Percentiles rank a stretch among this genome's conserved stretches.
phyloP scores from a whole-genome alignment of 768 basidiomycete species.

The Artomyces pyxidatus region DNA sequence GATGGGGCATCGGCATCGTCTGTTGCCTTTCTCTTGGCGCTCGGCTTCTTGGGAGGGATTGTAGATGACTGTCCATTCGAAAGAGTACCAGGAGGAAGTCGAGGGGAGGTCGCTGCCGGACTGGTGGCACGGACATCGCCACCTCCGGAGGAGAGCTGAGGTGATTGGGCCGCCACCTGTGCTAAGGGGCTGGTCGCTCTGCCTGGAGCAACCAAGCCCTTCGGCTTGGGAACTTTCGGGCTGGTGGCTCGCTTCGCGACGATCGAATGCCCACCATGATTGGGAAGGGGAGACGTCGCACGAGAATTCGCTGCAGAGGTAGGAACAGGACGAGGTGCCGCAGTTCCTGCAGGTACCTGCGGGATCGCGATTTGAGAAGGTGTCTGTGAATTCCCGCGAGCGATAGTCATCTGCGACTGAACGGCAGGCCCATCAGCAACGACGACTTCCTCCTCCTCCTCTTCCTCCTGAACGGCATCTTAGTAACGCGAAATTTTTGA shows the following conservation, averaged over 20 bases:
- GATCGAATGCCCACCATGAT: constrained; percentile 66
- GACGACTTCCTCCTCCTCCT: constrained; percentile 61
- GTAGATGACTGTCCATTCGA: constrained; percentile 15
- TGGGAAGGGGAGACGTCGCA: constrained; percentile 50
- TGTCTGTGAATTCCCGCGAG: constrained; percentile 18
- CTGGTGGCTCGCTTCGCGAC: constrained; percentile 83
- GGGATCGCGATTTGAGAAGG: constrained; percentile 26
- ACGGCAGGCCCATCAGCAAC: constrained; percentile 37
- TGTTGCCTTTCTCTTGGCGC: constrained; percentile 55
- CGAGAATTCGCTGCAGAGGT: constrained; percentile 39
- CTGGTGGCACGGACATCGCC: constrained; percentile 34
- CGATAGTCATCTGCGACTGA: constrained; percentile 39
- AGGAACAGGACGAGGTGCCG: constrained; percentile 25
- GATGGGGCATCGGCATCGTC: constrained; percentile 24
- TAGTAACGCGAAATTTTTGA: no score
- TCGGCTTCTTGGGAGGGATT: constrained; percentile 27
- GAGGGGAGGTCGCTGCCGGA: constrained; percentile 27
- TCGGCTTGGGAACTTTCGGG: constrained; percentile 61
- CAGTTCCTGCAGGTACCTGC: constrained; percentile 17
- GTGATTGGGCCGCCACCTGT: constrained; percentile 23
- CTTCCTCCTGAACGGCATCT: constrained; percentile 51
- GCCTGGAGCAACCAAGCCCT: constrained; percentile 34
- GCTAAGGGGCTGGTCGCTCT: constrained; percentile 53
- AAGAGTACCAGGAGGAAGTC: neutral
- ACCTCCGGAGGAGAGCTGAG: constrained; percentile 24